Base-by-base conservation (phyloP, 805 yeast genomes). In the Metschnikowia cerradonensis region DNA sequence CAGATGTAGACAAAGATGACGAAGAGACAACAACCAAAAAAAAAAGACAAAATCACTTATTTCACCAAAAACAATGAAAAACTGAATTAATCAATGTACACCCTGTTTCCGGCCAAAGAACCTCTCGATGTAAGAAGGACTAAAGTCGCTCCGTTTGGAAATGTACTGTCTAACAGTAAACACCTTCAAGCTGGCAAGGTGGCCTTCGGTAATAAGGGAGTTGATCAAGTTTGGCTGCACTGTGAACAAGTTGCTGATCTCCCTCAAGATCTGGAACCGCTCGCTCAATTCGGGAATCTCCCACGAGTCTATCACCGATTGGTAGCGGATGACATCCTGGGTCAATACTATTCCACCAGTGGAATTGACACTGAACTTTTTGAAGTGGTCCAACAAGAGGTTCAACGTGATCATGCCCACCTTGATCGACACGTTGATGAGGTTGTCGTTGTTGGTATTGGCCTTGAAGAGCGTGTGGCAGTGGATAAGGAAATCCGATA, bases 291-390 rank as follows among this genome's bases (percentile, higher is more conserved):
- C 82, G 2, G 77, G 75, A 14, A 86, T 73, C 6, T 74, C 70
- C 92, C 94, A 89, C 40, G 75, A 76, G 49, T 84, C 89, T 40
- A 87, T 76, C 13, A 80, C 74, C 14, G 79, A 74, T 64, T 89
- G 92, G 61, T 85, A 88, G 42, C 87, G 80, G 36, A 87, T 86
- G 6, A 88, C 82, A 67, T 91, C 97, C 60, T 85, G 87, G 0
- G 96, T 88, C 13, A 89, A 78, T 13, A 86, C 81, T 53, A 85
- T 76, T 31, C 96, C 96, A 48, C 97, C 98, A 6, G 83, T 80
- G 1, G 90, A 82, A 58, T 82, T 87, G 55, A 91, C 88, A 38
- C 80, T 82, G 63, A 81, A 88, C 60, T 83, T 86, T 53, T 83
- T 83, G 65, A 85, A 84, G 63, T 91, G 97, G 26, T 76, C 79